Evolutionary conservation across 768 basidiomycete species (phyloP).

Genomic region (Austroboletus eburneus): DNA sequence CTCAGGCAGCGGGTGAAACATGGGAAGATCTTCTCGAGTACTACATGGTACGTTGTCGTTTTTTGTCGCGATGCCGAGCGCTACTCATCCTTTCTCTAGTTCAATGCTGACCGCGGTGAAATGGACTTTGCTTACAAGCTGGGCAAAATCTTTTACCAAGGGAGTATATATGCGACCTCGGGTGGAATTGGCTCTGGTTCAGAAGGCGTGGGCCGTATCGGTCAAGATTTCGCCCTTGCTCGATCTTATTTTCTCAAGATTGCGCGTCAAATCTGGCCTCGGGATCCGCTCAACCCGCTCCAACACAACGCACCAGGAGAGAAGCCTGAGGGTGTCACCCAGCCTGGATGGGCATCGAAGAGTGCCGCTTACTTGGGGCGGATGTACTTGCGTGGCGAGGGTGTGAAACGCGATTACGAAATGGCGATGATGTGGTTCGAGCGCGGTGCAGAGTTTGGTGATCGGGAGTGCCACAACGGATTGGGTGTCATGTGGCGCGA

Average conservation of each 20-base stretch:
- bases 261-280: slow-evolving; percentile 83
- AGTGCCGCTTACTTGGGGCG: slow-evolving; percentile 88
- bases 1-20: slow-evolving; percentile 85
- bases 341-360: slow-evolving; percentile 63
- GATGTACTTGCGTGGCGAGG: slow-evolving; percentile 94
- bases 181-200: slow-evolving; percentile 86
- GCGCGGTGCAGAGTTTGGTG: slow-evolving; percentile 73
- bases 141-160: slow-evolving; percentile 95
- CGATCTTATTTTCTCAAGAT: slow-evolving; percentile 81
- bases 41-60: slow-evolving; percentile 66
- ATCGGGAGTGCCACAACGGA: slow-evolving; percentile 86
- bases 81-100: slow-evolving; percentile 43
- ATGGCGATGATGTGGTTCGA: slow-evolving; percentile 94
- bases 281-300: slow-evolving; percentile 61
- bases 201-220: slow-evolving; percentile 88
- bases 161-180: slow-evolving; percentile 75
- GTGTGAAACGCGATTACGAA: slow-evolving; percentile 69
- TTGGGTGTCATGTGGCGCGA: slow-evolving; percentile 92
- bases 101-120: slow-evolving; percentile 92
- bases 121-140: slow-evolving; percentile 85
- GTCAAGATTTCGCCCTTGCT: slow-evolving; percentile 73
- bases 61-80: background rate
- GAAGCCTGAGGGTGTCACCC: slow-evolving; percentile 49
- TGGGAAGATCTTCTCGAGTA: slow-evolving; percentile 93
- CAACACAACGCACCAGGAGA: slow-evolving; percentile 37